These are phyloP conservation scores for Xylaria venustula DNA, from an alignment of 495 filamentous ascomycete genomes.

Conservation along the genomic window DNA sequence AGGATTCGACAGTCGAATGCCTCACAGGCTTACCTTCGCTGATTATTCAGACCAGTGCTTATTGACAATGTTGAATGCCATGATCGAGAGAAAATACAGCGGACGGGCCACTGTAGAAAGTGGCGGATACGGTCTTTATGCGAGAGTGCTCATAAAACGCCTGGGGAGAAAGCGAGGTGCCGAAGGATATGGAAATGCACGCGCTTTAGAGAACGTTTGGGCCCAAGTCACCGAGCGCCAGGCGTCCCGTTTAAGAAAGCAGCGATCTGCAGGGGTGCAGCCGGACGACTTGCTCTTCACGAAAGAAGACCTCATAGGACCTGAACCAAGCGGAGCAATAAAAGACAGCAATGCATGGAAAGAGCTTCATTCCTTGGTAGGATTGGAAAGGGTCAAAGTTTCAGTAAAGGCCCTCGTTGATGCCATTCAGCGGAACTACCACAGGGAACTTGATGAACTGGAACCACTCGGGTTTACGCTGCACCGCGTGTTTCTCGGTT, in stretches of 20 bases:
- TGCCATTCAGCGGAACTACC: slow-evolving; percentile 55
- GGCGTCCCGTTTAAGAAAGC: slow-evolving; percentile 45
- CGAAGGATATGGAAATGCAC: slow-evolving; percentile 63
- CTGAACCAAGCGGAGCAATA: slow-evolving; percentile 52
- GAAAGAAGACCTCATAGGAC: slow-evolving; percentile 60
- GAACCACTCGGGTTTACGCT: slow-evolving; percentile 51
- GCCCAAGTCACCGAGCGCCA: slow-evolving; percentile 54
- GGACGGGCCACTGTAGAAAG: slow-evolving; percentile 53
- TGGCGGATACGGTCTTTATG: slow-evolving; percentile 55
- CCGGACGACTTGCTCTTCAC: slow-evolving; percentile 41
- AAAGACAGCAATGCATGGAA: slow-evolving; percentile 49
- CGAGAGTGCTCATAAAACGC: slow-evolving; percentile 55
- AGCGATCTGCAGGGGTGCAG: slow-evolving; percentile 25
- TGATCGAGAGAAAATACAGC: slow-evolving; percentile 48
- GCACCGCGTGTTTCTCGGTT: slow-evolving; percentile 66
- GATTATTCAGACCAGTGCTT: slow-evolving; percentile 63
- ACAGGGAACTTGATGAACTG: slow-evolving; percentile 56
- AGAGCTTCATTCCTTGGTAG: slow-evolving; percentile 54
- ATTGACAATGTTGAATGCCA: slow-evolving; percentile 46
- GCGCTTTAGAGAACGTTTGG: slow-evolving; percentile 56
- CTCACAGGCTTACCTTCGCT: slow-evolving; percentile 51
- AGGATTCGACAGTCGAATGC: slow-evolving; percentile 59
- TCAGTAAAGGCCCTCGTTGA: slow-evolving; percentile 49
- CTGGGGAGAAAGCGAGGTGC: slow-evolving; percentile 52
- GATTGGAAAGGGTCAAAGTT: slow-evolving; percentile 57